These are phyloP conservation scores for Gyromitra esculenta DNA, from an alignment of 2,329 filamentous ascomycete genomes.

Conservation along the genomic window DNA sequence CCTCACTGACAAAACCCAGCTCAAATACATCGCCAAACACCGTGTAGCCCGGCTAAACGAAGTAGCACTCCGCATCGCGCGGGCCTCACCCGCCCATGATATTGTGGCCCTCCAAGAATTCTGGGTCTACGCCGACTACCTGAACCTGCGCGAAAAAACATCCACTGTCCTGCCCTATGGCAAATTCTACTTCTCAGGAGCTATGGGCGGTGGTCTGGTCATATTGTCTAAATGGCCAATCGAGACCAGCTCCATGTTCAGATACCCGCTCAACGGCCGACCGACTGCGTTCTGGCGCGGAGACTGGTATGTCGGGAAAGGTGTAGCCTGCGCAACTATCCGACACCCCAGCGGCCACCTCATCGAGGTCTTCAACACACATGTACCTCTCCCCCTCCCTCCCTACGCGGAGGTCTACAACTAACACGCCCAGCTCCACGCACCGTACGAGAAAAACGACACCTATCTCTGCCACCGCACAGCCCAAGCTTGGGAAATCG, in stretches of 20 bases:
- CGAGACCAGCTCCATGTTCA: conserved; percentile 83
- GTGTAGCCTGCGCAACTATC: conserved; percentile 84
- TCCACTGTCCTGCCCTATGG: conserved; percentile 80
- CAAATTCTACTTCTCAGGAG: conserved; percentile 91
- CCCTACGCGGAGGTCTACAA: neutral
- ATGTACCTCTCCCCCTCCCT: conserved; percentile 65
- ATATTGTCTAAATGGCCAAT: conserved; percentile 94
- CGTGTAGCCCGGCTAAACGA: conserved; percentile 80
- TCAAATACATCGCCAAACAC: conserved; percentile 83
- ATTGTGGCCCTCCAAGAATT: conserved; percentile 96
- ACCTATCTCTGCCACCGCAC: conserved; percentile 90
- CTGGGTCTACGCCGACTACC: conserved; percentile 87
- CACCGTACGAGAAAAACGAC: conserved; percentile 83
- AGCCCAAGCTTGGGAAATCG: conserved; percentile 93
- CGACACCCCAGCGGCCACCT: conserved; percentile 69
- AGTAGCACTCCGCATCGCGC: conserved; percentile 82
- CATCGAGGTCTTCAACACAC: conserved; percentile 91
- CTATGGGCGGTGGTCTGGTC: conserved; percentile 87
- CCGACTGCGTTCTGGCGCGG: conserved; percentile 94
- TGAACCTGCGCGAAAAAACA: conserved; percentile 77
- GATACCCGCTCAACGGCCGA: conserved; percentile 89
- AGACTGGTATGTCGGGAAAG: conserved; percentile 97
- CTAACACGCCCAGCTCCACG: conserved; percentile 70
- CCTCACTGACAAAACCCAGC: conserved; percentile 57
- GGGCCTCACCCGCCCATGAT: conserved; percentile 73